Evolutionary conservation across 805 yeast species (phyloP).

Genomic region (Ogataea degrootiae): DNA sequence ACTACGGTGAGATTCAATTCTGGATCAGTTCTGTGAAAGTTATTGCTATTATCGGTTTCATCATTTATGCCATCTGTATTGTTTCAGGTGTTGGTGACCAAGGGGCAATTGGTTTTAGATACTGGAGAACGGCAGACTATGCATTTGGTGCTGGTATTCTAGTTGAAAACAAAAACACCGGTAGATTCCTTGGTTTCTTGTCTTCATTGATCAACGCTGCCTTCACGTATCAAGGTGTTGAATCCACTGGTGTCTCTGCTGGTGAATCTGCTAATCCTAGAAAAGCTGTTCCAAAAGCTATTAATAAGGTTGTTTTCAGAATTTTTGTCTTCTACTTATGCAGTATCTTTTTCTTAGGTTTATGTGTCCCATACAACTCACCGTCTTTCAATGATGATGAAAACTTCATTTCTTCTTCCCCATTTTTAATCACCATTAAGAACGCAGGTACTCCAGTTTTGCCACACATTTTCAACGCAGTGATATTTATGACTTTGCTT

Average conservation of each 20-base stretch:
- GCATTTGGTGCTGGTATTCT: constrained; percentile 62
- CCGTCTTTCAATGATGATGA: constrained; percentile 36
- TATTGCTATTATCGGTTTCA: constrained; percentile 62
- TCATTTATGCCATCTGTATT: constrained; percentile 61
- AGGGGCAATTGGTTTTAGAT: constrained; percentile 74
- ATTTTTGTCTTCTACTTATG: constrained; percentile 61
- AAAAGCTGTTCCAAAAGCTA: constrained; percentile 66
- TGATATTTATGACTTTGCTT: constrained; percentile 59
- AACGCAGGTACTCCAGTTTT: constrained; percentile 63
- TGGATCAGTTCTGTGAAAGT: constrained; percentile 69
- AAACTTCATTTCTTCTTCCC: constrained; percentile 52
- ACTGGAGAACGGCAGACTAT: constrained; percentile 70
- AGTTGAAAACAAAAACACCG: constrained; percentile 44
- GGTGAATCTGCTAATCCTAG: constrained; percentile 71
- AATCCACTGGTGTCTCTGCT: constrained; percentile 67
- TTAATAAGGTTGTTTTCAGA: constrained; percentile 62
- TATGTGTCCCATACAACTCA: constrained; percentile 66
- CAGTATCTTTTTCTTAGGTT: constrained; percentile 63
- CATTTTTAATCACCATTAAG: constrained; percentile 66
- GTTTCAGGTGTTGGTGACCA: constrained; percentile 67
- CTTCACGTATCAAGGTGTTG: constrained; percentile 80
- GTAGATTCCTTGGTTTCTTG: constrained; percentile 64
- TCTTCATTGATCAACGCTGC: constrained; percentile 66
- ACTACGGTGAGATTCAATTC: constrained; percentile 71
- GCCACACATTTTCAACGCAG: constrained; percentile 72